Conservation (phyloP, 768 basidiomycete genomes). For the Cystobasidium ongulense region DNA sequence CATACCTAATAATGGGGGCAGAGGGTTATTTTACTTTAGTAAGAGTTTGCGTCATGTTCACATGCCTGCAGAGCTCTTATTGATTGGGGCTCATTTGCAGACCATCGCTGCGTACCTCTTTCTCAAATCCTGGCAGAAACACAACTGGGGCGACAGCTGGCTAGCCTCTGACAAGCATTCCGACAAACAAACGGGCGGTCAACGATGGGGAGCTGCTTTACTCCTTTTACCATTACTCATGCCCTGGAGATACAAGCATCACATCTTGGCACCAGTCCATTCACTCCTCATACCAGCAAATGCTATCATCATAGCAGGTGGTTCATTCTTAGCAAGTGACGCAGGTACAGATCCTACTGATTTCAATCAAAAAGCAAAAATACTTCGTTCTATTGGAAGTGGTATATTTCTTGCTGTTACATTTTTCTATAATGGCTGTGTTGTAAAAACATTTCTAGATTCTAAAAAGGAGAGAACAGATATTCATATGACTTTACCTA, state of each 20-base stretch:
- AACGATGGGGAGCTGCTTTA: neutral
- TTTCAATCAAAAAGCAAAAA: conserved; percentile 16
- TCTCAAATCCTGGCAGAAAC: conserved; percentile 20
- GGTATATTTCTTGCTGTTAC: conserved; percentile 39
- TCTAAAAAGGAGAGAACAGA: neutral
- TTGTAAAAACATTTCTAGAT: conserved; percentile 26
- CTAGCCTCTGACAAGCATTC: neutral
- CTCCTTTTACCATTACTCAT: neutral
- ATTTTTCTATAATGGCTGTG: conserved; percentile 29
- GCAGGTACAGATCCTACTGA: conserved; percentile 27
- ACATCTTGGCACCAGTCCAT: neutral
- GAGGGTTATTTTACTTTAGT: conserved; percentile 25
- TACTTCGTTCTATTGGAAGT: conserved; percentile 33
- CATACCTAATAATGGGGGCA: conserved; percentile 36
- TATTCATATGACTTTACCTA: conserved; percentile 10
- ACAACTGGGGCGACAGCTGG: conserved; percentile 26
- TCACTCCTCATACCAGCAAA: conserved; percentile 15
- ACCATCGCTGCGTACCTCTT: conserved; percentile 21
- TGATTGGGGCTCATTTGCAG: conserved; percentile 4
- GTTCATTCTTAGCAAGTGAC: conserved; percentile 18
- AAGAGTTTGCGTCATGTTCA: neutral
- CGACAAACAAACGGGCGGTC: neutral
- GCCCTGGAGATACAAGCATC: conserved; percentile 18
- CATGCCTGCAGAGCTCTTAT: neutral
- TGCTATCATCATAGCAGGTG: conserved; percentile 18